phyloP scores from a whole-genome alignment of 2,329 filamentous ascomycete genomes.

The Penicillium thymicola region DNA sequence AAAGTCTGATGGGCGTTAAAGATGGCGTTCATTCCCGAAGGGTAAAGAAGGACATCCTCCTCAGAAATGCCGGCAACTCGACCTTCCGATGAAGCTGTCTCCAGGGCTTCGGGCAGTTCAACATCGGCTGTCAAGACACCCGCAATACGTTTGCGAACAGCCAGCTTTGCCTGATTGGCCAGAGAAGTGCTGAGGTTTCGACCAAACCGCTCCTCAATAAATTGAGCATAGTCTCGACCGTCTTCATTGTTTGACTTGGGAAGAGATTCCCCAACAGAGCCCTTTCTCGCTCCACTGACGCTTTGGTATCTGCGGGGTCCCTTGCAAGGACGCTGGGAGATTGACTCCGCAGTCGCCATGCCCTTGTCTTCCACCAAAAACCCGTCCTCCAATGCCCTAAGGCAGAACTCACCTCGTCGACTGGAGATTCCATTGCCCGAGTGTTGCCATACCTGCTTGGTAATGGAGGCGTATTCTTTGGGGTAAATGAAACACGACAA shows the following conservation, averaged over 20 bases:
- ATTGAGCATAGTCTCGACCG: slow-evolving; percentile 67
- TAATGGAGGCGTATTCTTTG: slow-evolving; percentile 62
- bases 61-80: slow-evolving; percentile 63
- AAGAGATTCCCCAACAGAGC: slow-evolving; percentile 47
- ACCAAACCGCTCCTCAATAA: slow-evolving; percentile 91
- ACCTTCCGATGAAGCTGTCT: slow-evolving; percentile 36
- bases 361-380: slow-evolving; percentile 54
- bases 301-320: slow-evolving; percentile 78
- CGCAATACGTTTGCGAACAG: slow-evolving; percentile 82
- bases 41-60: slow-evolving; percentile 84
- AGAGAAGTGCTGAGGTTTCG: slow-evolving; percentile 80
- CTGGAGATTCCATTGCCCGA: slow-evolving; percentile 90
- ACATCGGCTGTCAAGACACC: slow-evolving; percentile 73
- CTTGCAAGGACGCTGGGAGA: slow-evolving; percentile 50
- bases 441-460: slow-evolving; percentile 98
- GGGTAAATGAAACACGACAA: slow-evolving; percentile 71
- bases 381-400: slow-evolving; percentile 68
- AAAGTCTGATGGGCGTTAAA: slow-evolving; percentile 80
- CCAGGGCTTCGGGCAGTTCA: slow-evolving; percentile 60
- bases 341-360: slow-evolving; percentile 22
- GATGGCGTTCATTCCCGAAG: slow-evolving; percentile 92
- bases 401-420: slow-evolving; percentile 84
- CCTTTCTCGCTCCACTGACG: slow-evolving; percentile 37
- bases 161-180: slow-evolving; percentile 76
- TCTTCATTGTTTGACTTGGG: slow-evolving; percentile 34